Evolutionary conservation across 495 filamentous ascomycete species (phyloP), one percentile per base, ranked within the genome.

Genomic region (Xanthoparmelia taractica): DNA sequence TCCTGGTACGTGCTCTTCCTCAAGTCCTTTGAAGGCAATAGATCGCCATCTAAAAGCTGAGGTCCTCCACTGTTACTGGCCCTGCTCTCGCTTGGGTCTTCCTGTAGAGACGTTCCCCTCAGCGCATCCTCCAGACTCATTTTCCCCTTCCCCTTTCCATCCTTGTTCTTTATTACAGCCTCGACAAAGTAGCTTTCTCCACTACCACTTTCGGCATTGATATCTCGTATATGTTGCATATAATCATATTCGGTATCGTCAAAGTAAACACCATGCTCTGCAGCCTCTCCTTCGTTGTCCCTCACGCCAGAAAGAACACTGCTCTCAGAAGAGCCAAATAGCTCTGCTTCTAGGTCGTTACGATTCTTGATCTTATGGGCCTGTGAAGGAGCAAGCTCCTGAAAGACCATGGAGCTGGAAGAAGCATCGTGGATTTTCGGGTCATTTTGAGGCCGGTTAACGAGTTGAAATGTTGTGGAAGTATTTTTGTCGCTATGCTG

Each of bases 181-280:
- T 95, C 89, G 23, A 97, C 80, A 66, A 94, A 96, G 55, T 88
- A 80, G 25, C 85, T 82, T 47, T 87, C 85, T 8, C 80, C 78
- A 36, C 78, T 75, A 5, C 84, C 86, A 18, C 73, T 72, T 36
- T 80, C 83, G 5, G 84, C 81, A 12, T 86, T 86, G 8, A 91
- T 71, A 63, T 97, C 94, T n/a, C 90, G 87, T 78, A 99, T 79
- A 76, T 99, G 95, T 74, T 99, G 94, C 94, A 98, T 97, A 76
- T 98, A 98, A 70, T 98, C 95, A 76, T 98, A 98, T 68, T 88
- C 82, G 60, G 91, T 88, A 74, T 98, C 94, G 64, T 88, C 85
- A 69, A 78, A 88, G 82, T 89, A 97, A 63, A 99, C 81, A 57
- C 95, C 95, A 74, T 96, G 83, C 74, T 90, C 89, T 64, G 95